Evolutionary conservation across 495 filamentous ascomycete genomes (phyloP), one percentile per base, ranked within the genome.

Genomic region (Neurospora sp.): DNA sequence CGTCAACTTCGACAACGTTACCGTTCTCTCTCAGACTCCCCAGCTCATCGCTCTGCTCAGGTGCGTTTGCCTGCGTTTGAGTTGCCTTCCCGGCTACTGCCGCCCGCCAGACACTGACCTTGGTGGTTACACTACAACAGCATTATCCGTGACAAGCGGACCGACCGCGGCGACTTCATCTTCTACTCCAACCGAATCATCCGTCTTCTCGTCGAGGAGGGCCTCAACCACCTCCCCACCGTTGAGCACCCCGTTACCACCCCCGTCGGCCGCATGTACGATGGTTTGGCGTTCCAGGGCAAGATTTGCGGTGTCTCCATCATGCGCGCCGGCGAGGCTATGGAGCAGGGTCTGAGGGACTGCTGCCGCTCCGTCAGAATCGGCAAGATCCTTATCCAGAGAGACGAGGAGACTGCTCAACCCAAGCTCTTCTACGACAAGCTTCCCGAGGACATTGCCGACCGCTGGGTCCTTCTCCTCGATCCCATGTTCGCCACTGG

Each of bases 161-260:
- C 96, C 10, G 86, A 87, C 39, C 91, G 96, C 69, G 96, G 93
- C 42, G 96, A 98, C 82, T 99, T 98, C 82, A 97, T 99, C 77
- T 99, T 99, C 86, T 97, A 98, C 82, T 97, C 95, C 68, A 99
- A 99, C 84, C 90, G 96, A 74, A 98, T 99, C 79, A 98, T 98
- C 78, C 93, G 96, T 31, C 87, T 99, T n/a, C 87, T 99, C 12
- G 96, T 99, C 35, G 96, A 99, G 82, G 96, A 98, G 82, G 96
- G 96, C 14, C 86, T 99, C 41, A 99, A 99, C 81, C 96, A 99
- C 82, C 89, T 98, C 38, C 96, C 96, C 18, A 93, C 96, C 27
- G 87, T 97, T 39, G 91, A 92, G 76, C 92, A 96, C 77, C 89
- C 90, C 4, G 89, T 98, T 74, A 96, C 91, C 22, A 98, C 96